Conservation (phyloP, 2,329 filamentous ascomycete genomes). For the Phaeosphaeriaceae sp. region DNA sequence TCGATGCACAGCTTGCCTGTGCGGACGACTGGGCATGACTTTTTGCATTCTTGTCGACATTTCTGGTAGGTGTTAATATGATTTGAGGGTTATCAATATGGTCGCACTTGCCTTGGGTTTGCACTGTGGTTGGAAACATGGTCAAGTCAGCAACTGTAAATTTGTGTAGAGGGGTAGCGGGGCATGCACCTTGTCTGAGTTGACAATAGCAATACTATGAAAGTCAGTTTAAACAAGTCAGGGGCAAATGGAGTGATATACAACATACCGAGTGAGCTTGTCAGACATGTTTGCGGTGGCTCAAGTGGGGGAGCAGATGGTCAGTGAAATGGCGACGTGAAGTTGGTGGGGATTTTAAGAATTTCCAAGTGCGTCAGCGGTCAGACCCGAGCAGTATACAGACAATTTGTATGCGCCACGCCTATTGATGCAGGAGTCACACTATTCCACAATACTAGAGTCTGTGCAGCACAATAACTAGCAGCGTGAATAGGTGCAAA, state of each 20-base stretch:
- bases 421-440: background rate
- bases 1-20: slow-evolving; percentile 98
- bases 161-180: slow-evolving; percentile 51
- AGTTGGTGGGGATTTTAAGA: slow-evolving; percentile 27
- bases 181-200: slow-evolving; percentile 83
- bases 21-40: slow-evolving; percentile 95
- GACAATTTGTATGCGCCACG: background rate
- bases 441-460: background rate
- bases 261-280: slow-evolving; percentile 86
- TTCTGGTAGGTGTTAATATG: slow-evolving; percentile 65
- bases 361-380: slow-evolving; percentile 19
- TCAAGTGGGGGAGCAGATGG: slow-evolving; percentile 13
- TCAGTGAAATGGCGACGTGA: slow-evolving; percentile 14
- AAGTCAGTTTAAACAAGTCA: slow-evolving; percentile 21
- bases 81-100: slow-evolving; percentile 24
- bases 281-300: slow-evolving; percentile 71
- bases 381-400: slow-evolving; percentile 8
- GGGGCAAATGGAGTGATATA: background rate
- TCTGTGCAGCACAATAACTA: slow-evolving; percentile 3
- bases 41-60: slow-evolving; percentile 99
- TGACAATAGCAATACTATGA: slow-evolving; percentile 91
- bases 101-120: slow-evolving; percentile 75
- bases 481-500: slow-evolving; percentile 12
- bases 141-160: slow-evolving; percentile 40
- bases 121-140: slow-evolving; percentile 67